Percentiles rank a stretch among this genome's conserved stretches.
Evolutionary conservation across 2,329 filamentous ascomycete species (phyloP).

Genomic region (Exserohilum rostratum): DNA sequence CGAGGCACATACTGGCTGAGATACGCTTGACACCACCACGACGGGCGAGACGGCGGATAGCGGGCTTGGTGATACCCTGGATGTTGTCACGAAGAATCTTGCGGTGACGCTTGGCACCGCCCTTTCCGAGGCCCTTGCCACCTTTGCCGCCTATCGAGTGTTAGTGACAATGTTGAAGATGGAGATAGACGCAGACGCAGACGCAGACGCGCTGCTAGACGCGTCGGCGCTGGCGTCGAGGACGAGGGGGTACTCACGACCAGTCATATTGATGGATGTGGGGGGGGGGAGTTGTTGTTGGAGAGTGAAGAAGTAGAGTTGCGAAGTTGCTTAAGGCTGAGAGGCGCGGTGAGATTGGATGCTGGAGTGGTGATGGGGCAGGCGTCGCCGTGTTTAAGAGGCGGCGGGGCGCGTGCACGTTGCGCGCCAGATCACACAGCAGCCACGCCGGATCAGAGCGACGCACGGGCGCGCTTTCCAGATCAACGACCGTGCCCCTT

Average conservation of each 20-base stretch:
- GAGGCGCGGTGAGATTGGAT: slow-evolving; percentile 21
- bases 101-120: slow-evolving; percentile 61
- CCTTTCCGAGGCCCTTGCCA: slow-evolving; percentile 62
- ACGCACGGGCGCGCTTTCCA: slow-evolving; percentile 39
- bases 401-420: slow-evolving; percentile 30
- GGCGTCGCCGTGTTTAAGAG: slow-evolving; percentile 30
- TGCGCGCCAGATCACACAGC: slow-evolving; percentile 34
- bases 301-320: slow-evolving; percentile 7
- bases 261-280: slow-evolving; percentile 50
- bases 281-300: slow-evolving; percentile 6
- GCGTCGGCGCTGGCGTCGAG: slow-evolving; percentile 13
- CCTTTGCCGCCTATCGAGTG: slow-evolving; percentile 57
- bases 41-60: slow-evolving; percentile 61
- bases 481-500: slow-evolving; percentile 43
- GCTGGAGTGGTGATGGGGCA: slow-evolving; percentile 25
- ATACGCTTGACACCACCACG: slow-evolving; percentile 62
- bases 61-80: slow-evolving; percentile 62
- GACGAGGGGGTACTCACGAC: slow-evolving; percentile 46
- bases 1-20: slow-evolving; percentile 53
- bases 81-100: slow-evolving; percentile 64
- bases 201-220: slow-evolving; percentile 5
- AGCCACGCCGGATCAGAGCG: slow-evolving; percentile 38
- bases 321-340: slow-evolving; percentile 21
- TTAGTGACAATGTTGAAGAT: slow-evolving; percentile 38
- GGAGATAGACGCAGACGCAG: no score